Conservation (phyloP, 257 asterid species). For the Rubia yunnanensis region DNA sequence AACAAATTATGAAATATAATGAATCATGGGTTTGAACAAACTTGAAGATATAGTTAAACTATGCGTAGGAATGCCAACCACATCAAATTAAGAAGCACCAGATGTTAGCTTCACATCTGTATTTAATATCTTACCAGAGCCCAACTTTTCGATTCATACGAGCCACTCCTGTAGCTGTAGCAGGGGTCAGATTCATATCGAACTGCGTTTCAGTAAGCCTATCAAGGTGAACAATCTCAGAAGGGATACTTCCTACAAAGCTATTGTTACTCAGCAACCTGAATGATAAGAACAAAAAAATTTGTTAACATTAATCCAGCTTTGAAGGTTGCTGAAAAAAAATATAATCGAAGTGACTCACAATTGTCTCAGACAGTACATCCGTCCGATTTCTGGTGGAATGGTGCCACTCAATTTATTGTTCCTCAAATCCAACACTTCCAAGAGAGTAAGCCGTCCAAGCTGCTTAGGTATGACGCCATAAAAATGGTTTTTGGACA, state of each 20-base stretch:
- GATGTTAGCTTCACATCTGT: neutral
- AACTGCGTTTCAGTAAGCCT: conserved; percentile 46
- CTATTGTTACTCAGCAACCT: conserved; percentile 70
- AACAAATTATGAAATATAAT: too few species aligned
- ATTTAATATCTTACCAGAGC: conserved; percentile 45
- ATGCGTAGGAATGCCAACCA: neutral
- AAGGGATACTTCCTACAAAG: conserved; percentile 64
- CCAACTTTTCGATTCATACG: conserved; percentile 69
- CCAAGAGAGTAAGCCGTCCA: conserved; percentile 47
- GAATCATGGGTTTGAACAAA: too few species aligned
- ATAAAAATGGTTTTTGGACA: conserved; percentile 56
- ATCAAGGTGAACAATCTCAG: conserved; percentile 55
- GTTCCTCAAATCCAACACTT: conserved; percentile 71
- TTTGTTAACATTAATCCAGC: neutral
- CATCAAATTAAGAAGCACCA: neutral
- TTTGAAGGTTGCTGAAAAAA: neutral
- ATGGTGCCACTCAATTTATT: conserved; percentile 60
- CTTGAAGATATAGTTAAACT: too few species aligned
- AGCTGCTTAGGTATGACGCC: conserved; percentile 64
- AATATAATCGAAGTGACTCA: conserved; percentile 23
- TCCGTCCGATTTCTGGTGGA: conserved; percentile 67
- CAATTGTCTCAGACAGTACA: conserved; percentile 52
- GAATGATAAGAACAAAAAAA: conserved; percentile 11
- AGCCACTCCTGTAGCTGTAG: conserved; percentile 36
- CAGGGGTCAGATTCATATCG: conserved; percentile 40